Evolutionary conservation across 2,329 filamentous ascomycete genomes (phyloP).

Genomic region (Shiraia sp.): DNA sequence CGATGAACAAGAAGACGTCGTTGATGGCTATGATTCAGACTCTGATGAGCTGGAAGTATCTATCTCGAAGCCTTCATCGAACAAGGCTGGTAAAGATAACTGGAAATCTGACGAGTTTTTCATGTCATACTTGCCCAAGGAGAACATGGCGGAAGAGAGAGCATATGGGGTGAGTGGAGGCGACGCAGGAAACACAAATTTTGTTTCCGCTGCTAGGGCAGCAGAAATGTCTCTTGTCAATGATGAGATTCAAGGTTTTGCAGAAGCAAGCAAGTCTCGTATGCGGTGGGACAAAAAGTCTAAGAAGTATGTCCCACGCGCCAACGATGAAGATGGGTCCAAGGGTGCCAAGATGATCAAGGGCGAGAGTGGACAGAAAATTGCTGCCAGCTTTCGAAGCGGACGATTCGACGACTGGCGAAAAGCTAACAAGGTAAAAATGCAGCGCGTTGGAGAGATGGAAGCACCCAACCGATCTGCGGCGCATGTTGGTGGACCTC

Average conservation of each 20-base stretch:
- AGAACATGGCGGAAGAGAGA: conserved; percentile 83
- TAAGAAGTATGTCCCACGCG: conserved; percentile 89
- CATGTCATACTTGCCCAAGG: conserved; percentile 92
- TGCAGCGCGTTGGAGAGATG: conserved; percentile 81
- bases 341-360: conserved; percentile 73
- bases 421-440: conserved; percentile 77
- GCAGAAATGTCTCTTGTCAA: conserved; percentile 91
- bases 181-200: conserved; percentile 64
- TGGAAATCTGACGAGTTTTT: conserved; percentile 89
- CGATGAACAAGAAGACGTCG: conserved; percentile 40
- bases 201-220: conserved; percentile 83
- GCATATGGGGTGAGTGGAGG: conserved; percentile 92
- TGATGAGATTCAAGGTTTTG: conserved; percentile 84
- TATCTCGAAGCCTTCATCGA: conserved; percentile 47
- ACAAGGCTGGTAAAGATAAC: conserved; percentile 46
- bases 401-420: conserved; percentile 94
- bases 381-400: conserved; percentile 89
- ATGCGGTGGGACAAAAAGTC: conserved; percentile 98
- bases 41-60: conserved; percentile 59
- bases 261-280: conserved; percentile 70
- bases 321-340: conserved; percentile 93
- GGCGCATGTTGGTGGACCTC: conserved; percentile 47
- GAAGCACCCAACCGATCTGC: conserved; percentile 55
- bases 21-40: conserved; percentile 48
- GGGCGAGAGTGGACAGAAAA: conserved; percentile 93